Evolutionary conservation across 768 basidiomycete species (phyloP).

Genomic region (Pleurotus tuoliensis): DNA sequence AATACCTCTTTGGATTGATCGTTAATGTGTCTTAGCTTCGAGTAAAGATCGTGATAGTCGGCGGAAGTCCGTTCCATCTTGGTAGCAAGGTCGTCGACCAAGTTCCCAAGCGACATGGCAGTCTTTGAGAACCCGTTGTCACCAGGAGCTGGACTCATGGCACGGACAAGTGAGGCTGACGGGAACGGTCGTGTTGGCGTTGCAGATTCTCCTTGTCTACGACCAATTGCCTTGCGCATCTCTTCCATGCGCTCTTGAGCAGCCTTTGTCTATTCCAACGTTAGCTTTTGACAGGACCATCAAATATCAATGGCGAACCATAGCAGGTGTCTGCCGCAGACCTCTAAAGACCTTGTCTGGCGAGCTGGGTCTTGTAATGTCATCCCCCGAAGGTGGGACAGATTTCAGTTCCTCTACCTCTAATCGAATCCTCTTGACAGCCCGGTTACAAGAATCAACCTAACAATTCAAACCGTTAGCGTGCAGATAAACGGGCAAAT

Average conservation of each 20-base stretch:
- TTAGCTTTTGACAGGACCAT: not conserved
- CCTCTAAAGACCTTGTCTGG: conserved; percentile 54
- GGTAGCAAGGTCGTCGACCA: conserved; percentile 56
- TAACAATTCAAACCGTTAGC: conserved; percentile 23
- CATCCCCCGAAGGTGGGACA: conserved; percentile 20
- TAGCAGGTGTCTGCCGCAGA: conserved; percentile 34
- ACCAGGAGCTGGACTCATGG: conserved; percentile 13
- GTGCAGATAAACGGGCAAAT: not conserved
- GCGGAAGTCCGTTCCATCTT: conserved; percentile 47
- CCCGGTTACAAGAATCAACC: conserved; percentile 69
- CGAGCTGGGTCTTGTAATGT: conserved; percentile 45
- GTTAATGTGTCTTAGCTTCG: conserved; percentile 44
- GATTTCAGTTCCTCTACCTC: conserved; percentile 50
- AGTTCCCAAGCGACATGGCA: conserved; percentile 44
- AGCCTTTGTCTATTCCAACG: conserved; percentile 53
- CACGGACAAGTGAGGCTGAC: conserved; percentile 19
- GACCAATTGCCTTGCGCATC: conserved; percentile 71
- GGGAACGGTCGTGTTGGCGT: conserved; percentile 41
- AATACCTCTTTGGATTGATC: conserved; percentile 58
- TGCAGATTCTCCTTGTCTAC: conserved; percentile 50
- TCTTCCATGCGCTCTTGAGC: conserved; percentile 80
- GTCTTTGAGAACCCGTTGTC: conserved; percentile 11
- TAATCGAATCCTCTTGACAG: conserved; percentile 71
- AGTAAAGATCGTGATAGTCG: conserved; percentile 53
- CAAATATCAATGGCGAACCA: conserved; percentile 30